phyloP scores from a whole-genome alignment of 2,329 filamentous ascomycete species.

The Trichophyton schoenleinii region DNA sequence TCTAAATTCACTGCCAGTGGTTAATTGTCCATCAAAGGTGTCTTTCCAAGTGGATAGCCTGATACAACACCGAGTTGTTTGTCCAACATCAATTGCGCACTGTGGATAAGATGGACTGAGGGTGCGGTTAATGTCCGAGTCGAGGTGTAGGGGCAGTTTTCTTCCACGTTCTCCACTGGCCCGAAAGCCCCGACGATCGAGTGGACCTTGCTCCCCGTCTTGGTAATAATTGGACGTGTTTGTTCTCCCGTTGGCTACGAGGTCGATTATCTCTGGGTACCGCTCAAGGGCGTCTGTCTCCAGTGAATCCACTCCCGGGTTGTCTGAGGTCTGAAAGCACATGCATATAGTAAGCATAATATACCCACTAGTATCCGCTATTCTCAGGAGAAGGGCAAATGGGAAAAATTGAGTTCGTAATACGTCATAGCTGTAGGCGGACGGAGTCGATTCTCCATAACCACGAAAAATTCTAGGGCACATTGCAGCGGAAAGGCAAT shows the following conservation, averaged over 20 bases:
- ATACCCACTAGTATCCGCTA: constrained; percentile 1
- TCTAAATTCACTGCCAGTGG: not conserved
- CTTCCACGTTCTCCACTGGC: not conserved
- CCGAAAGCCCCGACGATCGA: not conserved
- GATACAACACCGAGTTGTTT: not conserved
- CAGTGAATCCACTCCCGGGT: not conserved
- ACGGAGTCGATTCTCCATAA: constrained; percentile 4
- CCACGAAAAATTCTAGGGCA: constrained; percentile 4
- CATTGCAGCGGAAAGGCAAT: not conserved
- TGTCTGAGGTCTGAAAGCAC: not conserved
- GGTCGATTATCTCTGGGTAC: not conserved
- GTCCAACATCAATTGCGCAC: not conserved
- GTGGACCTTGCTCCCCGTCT: not conserved
- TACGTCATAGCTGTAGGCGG: not conserved
- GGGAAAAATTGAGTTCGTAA: not conserved
- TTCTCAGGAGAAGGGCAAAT: no score
- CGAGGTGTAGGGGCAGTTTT: not conserved
- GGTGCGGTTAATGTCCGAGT: constrained; percentile 2
- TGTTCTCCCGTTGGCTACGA: not conserved
- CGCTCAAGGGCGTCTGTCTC: not conserved
- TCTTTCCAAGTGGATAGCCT: not conserved
- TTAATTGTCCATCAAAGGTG: not conserved
- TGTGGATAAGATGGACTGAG: not conserved
- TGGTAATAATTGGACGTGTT: not conserved
- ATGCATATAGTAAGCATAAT: not conserved